These are phyloP conservation scores for Talaromyces funiculosus DNA, from an alignment of 2,329 filamentous ascomycete species.

Conservation along the genomic window DNA sequence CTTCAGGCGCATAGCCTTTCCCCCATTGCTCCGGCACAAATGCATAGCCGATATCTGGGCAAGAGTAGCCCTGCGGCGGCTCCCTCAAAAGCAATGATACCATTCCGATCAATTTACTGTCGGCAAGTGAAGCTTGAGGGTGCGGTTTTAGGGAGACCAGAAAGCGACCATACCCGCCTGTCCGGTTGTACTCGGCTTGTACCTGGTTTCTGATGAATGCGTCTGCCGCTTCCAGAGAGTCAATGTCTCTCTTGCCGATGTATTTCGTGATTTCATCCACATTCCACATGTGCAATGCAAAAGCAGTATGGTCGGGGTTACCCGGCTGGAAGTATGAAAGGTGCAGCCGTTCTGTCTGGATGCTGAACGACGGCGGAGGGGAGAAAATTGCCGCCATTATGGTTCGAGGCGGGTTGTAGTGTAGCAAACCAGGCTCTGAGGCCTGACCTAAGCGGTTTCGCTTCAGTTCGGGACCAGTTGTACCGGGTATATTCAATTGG, in stretches of 20 bases:
- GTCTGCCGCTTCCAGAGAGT: slow-evolving; percentile 9
- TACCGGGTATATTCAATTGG: neutral
- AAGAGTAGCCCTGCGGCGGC: slow-evolving; percentile 16
- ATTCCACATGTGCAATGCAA: slow-evolving; percentile 9
- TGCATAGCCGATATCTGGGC: slow-evolving; percentile 21
- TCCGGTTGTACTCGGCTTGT: slow-evolving; percentile 11
- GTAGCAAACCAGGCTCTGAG: too few relatives aligned
- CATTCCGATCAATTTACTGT: slow-evolving; percentile 15
- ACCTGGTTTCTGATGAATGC: slow-evolving; percentile 6
- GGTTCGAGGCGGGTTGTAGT: neutral
- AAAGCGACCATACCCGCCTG: slow-evolving; percentile 9
- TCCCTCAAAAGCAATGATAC: slow-evolving; percentile 19
- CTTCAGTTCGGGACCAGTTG: neutral
- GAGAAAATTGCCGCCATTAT: neutral
- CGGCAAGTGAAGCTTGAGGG: neutral
- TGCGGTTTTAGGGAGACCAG: slow-evolving; percentile 11
- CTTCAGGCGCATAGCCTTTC: slow-evolving; percentile 26
- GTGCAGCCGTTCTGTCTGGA: slow-evolving; percentile 11
- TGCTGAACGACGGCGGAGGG: slow-evolving; percentile 9
- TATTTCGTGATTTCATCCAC: slow-evolving; percentile 6
- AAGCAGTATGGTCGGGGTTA: slow-evolving; percentile 8
- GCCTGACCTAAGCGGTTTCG: too few relatives aligned
- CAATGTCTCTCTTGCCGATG: slow-evolving; percentile 5
- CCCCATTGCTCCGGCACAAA: slow-evolving; percentile 21
- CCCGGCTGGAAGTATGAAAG: slow-evolving; percentile 12